phyloP scores from a whole-genome alignment of 495 filamentous ascomycete species.

The Friedmanniomyces endolithicus region DNA sequence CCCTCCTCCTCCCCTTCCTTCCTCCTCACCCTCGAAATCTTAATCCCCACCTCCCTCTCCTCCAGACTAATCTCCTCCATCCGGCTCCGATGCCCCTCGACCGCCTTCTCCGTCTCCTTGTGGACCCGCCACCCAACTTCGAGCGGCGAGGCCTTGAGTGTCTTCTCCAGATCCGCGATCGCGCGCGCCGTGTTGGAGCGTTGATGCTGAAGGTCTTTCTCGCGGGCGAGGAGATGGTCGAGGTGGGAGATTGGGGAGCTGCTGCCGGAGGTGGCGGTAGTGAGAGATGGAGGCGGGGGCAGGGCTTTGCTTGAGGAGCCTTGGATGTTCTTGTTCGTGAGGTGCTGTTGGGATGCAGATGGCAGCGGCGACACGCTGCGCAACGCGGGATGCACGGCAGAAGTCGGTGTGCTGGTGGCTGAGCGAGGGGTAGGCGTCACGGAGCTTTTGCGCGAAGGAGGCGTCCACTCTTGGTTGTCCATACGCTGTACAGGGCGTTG shows the following conservation, averaged over 20 bases:
- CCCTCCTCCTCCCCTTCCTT: slow-evolving; percentile 18
- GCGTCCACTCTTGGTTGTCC: slow-evolving; percentile 13
- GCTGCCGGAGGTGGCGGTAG: background rate
- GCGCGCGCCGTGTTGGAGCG: slow-evolving; percentile 9
- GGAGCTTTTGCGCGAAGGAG: slow-evolving; percentile 6
- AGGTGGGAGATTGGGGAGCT: slow-evolving; percentile 7
- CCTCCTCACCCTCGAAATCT: slow-evolving; percentile 16
- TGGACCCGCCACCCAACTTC: slow-evolving; percentile 14
- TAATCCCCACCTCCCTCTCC: slow-evolving; percentile 19
- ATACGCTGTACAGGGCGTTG: slow-evolving; percentile 8
- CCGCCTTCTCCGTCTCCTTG: slow-evolving; percentile 12
- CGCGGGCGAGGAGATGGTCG: slow-evolving; percentile 9
- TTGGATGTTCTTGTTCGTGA: background rate
- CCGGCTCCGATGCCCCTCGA: slow-evolving; percentile 4
- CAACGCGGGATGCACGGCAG: background rate
- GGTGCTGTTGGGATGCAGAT: background rate
- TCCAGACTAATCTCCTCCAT: slow-evolving; percentile 15
- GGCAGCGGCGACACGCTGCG: background rate
- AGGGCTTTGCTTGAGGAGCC: slow-evolving; percentile 2
- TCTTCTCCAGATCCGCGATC: slow-evolving; percentile 14
- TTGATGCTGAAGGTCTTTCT: slow-evolving; percentile 5
- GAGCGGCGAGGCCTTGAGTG: slow-evolving; percentile 13
- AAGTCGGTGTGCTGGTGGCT: background rate
- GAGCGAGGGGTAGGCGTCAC: background rate
- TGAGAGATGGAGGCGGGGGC: slow-evolving; percentile 5